Evolutionary conservation across 2,329 filamentous ascomycete genomes (phyloP).

Genomic region (Ophiobolus disseminans): DNA sequence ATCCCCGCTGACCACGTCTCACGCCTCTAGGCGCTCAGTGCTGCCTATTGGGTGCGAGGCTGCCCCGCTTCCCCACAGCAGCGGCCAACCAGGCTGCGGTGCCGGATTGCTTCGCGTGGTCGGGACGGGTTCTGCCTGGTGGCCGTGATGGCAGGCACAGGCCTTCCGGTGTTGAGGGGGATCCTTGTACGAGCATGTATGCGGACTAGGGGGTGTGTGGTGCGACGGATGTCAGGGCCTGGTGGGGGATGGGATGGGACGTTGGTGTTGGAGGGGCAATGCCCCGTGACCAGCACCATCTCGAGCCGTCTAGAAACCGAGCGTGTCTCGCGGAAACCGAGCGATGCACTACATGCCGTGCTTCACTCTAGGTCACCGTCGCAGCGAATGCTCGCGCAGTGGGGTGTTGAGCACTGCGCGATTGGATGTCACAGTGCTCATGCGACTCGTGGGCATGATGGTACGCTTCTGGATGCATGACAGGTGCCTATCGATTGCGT

Average conservation of each 20-base stretch:
- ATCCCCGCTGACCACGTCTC: constrained; percentile 29
- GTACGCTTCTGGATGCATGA: constrained; percentile 27
- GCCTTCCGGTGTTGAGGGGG: background rate
- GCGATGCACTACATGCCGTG: constrained; percentile 14
- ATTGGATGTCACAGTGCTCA: constrained; percentile 26
- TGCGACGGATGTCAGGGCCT: background rate
- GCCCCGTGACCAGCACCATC: too few species aligned
- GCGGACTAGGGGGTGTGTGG: too few species aligned
- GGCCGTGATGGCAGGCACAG: background rate
- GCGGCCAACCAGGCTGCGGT: too few species aligned
- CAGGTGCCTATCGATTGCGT: constrained; percentile 32
- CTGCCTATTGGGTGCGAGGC: constrained; percentile 15
- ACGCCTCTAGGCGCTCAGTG: background rate
- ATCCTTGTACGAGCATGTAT: background rate
- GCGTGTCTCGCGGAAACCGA: constrained; percentile 7
- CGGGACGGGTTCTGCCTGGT: constrained; percentile 30
- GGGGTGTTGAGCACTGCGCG: constrained; percentile 24
- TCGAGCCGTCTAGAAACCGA: constrained; percentile 2
- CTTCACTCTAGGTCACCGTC: constrained; percentile 21
- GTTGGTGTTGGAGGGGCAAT: too few species aligned
- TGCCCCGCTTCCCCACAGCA: constrained; percentile 40
- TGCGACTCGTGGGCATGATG: constrained; percentile 17
- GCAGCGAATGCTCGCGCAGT: constrained; percentile 31
- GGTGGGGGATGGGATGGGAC: too few species aligned
- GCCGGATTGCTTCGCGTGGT: too few species aligned